Evolutionary conservation across 2,329 filamentous ascomycete genomes (phyloP).

Genomic region (Plectosphaerella cucumerina): DNA sequence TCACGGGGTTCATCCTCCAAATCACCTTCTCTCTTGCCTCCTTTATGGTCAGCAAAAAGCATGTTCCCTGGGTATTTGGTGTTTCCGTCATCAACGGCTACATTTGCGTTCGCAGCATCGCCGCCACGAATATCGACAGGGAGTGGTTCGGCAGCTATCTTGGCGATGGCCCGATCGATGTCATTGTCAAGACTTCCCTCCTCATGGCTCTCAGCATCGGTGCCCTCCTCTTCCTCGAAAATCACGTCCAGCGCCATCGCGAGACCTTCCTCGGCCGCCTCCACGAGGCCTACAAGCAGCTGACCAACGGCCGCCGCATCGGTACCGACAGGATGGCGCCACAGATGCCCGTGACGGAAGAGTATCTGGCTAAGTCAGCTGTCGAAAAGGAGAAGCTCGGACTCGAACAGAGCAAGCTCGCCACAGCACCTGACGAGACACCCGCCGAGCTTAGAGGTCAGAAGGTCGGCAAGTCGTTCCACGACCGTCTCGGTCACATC

Average conservation of each 20-base stretch:
- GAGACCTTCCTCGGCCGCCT: not conserved
- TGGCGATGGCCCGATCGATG: not conserved
- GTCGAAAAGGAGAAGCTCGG: not conserved
- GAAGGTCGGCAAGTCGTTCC: not conserved
- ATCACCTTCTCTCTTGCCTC: too few species aligned
- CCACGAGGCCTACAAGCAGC: conserved; percentile 1
- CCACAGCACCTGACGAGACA: too few species aligned
- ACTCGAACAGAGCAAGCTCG: not conserved
- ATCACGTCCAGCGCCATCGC: not conserved
- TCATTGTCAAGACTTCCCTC: not conserved
- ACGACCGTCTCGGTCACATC: not conserved
- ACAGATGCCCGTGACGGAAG: not conserved
- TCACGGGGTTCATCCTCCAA: too few species aligned
- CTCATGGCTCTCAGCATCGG: not conserved
- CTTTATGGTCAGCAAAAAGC: too few species aligned
- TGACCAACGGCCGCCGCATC: conserved; percentile 1
- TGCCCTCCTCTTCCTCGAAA: not conserved
- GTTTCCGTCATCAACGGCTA: too few species aligned
- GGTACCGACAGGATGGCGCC: conserved; percentile 1
- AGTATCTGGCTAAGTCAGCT: too few species aligned
- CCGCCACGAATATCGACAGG: too few species aligned
- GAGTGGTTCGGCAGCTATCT: too few species aligned
- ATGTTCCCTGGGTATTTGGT: too few species aligned
- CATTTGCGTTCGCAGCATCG: too few species aligned
- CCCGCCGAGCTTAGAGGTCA: not conserved